phyloP scores from a whole-genome alignment of 495 filamentous ascomycete species.

The Xylaria telfairii region DNA sequence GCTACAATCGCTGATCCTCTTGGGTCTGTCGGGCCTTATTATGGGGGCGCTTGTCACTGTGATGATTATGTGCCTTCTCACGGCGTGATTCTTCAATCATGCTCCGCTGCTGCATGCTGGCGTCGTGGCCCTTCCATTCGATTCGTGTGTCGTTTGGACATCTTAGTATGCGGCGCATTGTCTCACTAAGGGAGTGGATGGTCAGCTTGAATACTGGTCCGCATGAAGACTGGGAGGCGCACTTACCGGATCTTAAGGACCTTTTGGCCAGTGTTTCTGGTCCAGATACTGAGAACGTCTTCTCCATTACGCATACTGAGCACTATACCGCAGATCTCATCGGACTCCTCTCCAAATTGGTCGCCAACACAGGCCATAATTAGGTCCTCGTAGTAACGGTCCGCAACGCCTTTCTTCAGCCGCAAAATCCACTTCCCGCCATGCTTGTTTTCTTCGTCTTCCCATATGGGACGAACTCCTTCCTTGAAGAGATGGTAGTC shows the following conservation, averaged over 20 bases:
- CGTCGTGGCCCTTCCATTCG: slow-evolving; percentile 90
- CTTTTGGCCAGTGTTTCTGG: slow-evolving; percentile 84
- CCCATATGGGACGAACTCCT: slow-evolving; percentile 96
- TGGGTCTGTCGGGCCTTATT: slow-evolving; percentile 41
- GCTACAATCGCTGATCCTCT: slow-evolving; percentile 39
- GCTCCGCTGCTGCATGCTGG: slow-evolving; percentile 79
- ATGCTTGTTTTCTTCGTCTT: slow-evolving; percentile 94
- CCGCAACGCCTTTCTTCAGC: slow-evolving; percentile 93
- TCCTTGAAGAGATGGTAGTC: slow-evolving; percentile 99
- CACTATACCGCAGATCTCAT: slow-evolving; percentile 94
- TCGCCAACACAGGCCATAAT: slow-evolving; percentile 90
- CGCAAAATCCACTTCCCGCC: slow-evolving; percentile 98
- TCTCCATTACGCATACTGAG: slow-evolving; percentile 94
- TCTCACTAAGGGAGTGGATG: slow-evolving; percentile 66
- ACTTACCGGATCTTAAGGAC: slow-evolving; percentile 95
- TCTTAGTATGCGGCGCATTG: slow-evolving; percentile 83
- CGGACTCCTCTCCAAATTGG: slow-evolving; percentile 90
- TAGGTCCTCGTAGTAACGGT: slow-evolving; percentile 98
- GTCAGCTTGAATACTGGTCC: background rate
- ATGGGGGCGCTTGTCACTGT: slow-evolving; percentile 49
- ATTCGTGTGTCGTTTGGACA: slow-evolving; percentile 90
- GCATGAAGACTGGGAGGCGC: background rate
- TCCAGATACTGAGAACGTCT: slow-evolving; percentile 98
- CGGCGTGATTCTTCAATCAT: slow-evolving; percentile 83
- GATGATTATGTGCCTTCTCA: slow-evolving; percentile 66